phyloP scores from a whole-genome alignment of 441 rosid genomes.

The Populus hybrid region DNA sequence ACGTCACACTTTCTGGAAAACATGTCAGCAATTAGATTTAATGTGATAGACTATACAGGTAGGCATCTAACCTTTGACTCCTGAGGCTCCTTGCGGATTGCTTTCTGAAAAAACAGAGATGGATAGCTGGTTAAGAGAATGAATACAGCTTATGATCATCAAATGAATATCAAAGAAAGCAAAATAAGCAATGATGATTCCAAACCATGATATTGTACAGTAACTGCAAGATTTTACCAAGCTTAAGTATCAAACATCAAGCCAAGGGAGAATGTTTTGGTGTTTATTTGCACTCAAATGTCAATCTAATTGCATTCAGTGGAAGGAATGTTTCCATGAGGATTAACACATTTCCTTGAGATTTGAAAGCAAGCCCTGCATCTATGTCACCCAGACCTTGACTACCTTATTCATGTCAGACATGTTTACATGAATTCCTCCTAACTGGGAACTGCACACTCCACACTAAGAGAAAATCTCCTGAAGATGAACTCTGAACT shows the following conservation, averaged over 20 bases:
- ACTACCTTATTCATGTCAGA: not conserved
- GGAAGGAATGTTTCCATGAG: not conserved
- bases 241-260: not conserved
- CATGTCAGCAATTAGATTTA: not conserved
- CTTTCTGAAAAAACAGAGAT: constrained; percentile 55
- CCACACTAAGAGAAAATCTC: not conserved
- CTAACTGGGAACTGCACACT: not conserved
- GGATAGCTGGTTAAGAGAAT: constrained; percentile 9
- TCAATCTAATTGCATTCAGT: not conserved
- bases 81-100: constrained; percentile 76
- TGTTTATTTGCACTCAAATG: not conserved
- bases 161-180: not conserved
- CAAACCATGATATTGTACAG: not conserved
- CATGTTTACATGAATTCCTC: not conserved
- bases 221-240: not conserved
- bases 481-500: not conserved
- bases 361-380: not conserved
- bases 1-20: not conserved
- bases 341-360: not conserved
- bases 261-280: not conserved
- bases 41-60: constrained; percentile 1
- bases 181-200: too few species aligned
- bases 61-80: constrained; percentile 67
- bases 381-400: not conserved
- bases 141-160: not conserved